Percentiles rank a stretch among this genome's conserved stretches.
Conservation (phyloP, 768 basidiomycete species). For the Pleurotus pulmonarius region DNA sequence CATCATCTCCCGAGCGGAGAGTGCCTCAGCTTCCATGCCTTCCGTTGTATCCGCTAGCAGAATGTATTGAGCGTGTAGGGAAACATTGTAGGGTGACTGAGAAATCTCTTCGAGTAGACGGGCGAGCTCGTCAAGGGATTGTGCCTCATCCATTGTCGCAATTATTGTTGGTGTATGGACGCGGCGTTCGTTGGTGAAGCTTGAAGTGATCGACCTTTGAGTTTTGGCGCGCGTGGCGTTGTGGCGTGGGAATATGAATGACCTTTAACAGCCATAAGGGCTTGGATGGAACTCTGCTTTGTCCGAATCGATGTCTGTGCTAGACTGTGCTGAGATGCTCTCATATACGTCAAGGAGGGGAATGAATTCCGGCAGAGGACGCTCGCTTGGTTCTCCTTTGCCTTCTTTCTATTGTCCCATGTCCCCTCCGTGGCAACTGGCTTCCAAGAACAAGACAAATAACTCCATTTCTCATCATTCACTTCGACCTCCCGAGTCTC, state of each 20-base stretch:
- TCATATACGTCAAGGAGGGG: not conserved
- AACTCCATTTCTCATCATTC: slow-evolving; percentile 7
- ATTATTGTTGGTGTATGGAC: not conserved
- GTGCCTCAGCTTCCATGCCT: slow-evolving; percentile 55
- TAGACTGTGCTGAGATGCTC: not conserved
- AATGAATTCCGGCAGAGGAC: not conserved
- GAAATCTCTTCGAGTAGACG: slow-evolving; percentile 56
- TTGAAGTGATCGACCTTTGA: not conserved
- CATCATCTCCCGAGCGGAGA: slow-evolving; percentile 64
- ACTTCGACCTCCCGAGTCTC: not conserved
- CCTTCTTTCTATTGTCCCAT: slow-evolving; percentile 3
- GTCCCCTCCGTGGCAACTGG: not conserved
- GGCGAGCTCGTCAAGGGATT: slow-evolving; percentile 61
- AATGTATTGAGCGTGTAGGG: slow-evolving; percentile 66
- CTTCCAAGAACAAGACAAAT: slow-evolving; percentile 7
- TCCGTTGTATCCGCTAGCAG: slow-evolving; percentile 51
- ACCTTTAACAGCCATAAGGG: not conserved
- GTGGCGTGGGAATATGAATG: not conserved
- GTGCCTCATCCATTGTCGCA: slow-evolving; percentile 49
- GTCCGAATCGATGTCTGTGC: not conserved
- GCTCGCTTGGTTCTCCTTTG: slow-evolving; percentile 7
- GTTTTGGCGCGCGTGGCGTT: not conserved
- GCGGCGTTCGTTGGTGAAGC: not conserved
- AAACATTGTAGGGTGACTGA: slow-evolving; percentile 55
- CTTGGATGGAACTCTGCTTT: not conserved